Evolutionary conservation across 192 early-diverging fungal species (phyloP), one percentile per base, ranked within the genome.

Genomic region (Allomyces macrogynus): DNA sequence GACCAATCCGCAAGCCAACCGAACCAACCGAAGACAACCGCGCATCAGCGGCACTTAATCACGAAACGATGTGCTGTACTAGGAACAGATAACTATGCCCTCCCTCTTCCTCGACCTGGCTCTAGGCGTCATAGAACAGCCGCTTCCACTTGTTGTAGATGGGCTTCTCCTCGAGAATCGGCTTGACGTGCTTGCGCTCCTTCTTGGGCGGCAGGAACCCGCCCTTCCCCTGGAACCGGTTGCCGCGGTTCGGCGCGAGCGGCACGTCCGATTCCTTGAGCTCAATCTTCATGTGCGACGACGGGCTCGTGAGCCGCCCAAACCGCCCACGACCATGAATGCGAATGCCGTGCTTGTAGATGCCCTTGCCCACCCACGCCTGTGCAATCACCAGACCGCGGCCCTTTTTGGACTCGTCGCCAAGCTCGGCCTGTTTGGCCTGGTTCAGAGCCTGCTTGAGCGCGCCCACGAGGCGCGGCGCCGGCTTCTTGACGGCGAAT

Each of bases 291-390:
- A 81, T 24, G 60, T 78, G 77, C 24, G 71, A 60, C 1, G 63
- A 49, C 11, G 77, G 80, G 24, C 70, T 70, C 60, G 75, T 72
- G 68, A 79, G 75, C 18, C 70, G 64, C 9, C 80, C 80, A 43
- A 71, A 65, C 23, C 77, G 65, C 8, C 75, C 80, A 5, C 74
- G 43, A 10, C 74, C 80, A 24, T 77, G 73, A 65, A 75, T 75
- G 44, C 67, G 65, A 24, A 81, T 65, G n/a, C 77, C 63, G 65
- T 74, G 74, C 43, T 72, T 40, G 64, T 70, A 75, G 24, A 26
- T 40, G 3, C 75, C 76, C 67, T 79, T 79, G n/a, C 80, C 80
- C 18, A 77, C 74, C 71, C 73, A 81, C n/a, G 74, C 70, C 66
- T 72, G 67, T 25, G 26, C 26, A 24, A 81, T 71, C 43, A 71